These are phyloP conservation scores for Amoebophrya sp. DNA, from an alignment of 169 alveolate species.

Conservation along the genomic window DNA sequence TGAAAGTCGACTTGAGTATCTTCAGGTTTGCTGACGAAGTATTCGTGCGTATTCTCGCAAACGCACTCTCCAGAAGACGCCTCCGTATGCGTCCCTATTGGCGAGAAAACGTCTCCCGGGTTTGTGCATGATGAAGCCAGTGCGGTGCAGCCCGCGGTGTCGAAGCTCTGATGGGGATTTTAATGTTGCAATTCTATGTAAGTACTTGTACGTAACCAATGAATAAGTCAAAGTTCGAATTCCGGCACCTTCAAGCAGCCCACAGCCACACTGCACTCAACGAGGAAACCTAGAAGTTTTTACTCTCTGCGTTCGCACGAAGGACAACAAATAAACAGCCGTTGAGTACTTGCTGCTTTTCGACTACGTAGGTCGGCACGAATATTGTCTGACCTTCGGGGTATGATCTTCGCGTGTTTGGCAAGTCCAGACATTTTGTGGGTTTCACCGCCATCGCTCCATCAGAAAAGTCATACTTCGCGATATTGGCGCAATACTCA, in stretches of 20 bases:
- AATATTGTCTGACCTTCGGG: neutral
- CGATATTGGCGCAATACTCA: neutral
- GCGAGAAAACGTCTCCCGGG: neutral
- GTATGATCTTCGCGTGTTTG: neutral
- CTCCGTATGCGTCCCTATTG: neutral
- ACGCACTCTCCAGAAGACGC: neutral
- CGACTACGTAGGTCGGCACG: slow-evolving; percentile 14
- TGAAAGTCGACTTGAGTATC: neutral
- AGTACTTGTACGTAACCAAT: too few species aligned
- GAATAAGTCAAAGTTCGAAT: too few species aligned
- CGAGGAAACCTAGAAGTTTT: too few species aligned
- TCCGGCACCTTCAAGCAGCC: too few species aligned
- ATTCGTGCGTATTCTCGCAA: neutral
- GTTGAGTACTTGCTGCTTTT: neutral
- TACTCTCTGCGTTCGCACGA: too few species aligned
- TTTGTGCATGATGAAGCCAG: too few species aligned
- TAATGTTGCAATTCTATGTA: too few species aligned
- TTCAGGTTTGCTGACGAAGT: neutral
- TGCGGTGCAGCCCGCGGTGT: too few species aligned
- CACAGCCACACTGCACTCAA: too few species aligned
- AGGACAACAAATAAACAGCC: too few species aligned
- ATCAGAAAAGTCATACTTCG: neutral
- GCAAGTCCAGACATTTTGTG: neutral
- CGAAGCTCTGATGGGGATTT: too few species aligned
- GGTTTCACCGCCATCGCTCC: slow-evolving; percentile 8